Evolutionary conservation across 768 basidiomycete genomes (phyloP).

Genomic region (Rhodotorula babjevae): DNA sequence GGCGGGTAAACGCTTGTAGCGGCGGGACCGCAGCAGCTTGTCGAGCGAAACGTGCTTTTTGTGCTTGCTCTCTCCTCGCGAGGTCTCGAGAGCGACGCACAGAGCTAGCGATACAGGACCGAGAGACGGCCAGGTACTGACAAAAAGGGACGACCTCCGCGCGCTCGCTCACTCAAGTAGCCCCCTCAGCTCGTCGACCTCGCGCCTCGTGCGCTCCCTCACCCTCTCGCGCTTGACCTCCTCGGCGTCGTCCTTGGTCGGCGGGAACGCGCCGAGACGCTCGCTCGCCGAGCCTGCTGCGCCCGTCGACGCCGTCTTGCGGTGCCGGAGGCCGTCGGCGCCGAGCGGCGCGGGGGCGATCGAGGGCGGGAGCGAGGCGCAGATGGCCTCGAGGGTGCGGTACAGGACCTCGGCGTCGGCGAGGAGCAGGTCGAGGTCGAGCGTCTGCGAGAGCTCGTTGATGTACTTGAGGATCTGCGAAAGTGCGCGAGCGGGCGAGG

Average conservation of each 20-base stretch:
- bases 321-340: slow-evolving; percentile 6
- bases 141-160: neutral
- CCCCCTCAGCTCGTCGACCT: slow-evolving; percentile 8
- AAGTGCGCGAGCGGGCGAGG: slow-evolving; percentile 58
- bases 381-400: slow-evolving; percentile 79
- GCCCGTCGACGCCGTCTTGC: neutral
- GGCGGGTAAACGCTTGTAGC: too few species aligned
- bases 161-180: slow-evolving; percentile 11
- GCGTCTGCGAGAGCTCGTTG: slow-evolving; percentile 76
- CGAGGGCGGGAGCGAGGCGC: slow-evolving; percentile 51
- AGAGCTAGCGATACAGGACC: neutral
- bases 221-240: slow-evolving; percentile 12
- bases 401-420: slow-evolving; percentile 96
- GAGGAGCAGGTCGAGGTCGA: slow-evolving; percentile 90
- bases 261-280: slow-evolving; percentile 21
- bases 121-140: too few species aligned
- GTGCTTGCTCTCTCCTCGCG: too few species aligned
- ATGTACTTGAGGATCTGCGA: slow-evolving; percentile 60
- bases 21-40: too few species aligned
- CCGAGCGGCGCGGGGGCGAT: neutral
- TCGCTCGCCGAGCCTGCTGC: neutral
- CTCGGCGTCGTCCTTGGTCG: slow-evolving; percentile 23
- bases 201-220: slow-evolving; percentile 7
- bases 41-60: too few species aligned
- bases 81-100: too few species aligned